These are phyloP conservation scores for Pyrus betulifolia DNA, from an alignment of 306 rosid genomes.

Conservation along the genomic window DNA sequence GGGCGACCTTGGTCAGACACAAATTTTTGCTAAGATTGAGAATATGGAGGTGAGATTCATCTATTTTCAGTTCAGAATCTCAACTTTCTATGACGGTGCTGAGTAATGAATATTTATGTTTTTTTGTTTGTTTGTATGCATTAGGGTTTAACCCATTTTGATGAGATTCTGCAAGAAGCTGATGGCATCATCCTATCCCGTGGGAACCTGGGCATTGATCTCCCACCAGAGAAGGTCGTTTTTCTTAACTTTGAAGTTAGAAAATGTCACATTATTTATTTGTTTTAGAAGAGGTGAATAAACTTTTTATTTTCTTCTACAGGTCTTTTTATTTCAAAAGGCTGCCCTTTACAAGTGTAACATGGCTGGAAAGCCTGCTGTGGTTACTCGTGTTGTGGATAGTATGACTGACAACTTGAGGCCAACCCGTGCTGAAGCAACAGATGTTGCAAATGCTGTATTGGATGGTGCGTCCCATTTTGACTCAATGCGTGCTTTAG, in stretches of 20 bases:
- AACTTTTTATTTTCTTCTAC: constrained; percentile 11
- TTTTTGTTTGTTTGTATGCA: background rate
- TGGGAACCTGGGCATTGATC: constrained; percentile 53
- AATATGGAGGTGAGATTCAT: constrained; percentile 31
- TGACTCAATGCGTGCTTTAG: background rate
- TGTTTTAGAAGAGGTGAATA: background rate
- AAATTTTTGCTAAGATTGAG: constrained; percentile 50
- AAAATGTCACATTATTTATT: background rate
- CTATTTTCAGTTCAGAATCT: background rate
- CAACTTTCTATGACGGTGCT: background rate
- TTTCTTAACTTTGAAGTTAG: background rate
- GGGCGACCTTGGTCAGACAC: constrained; percentile 50
- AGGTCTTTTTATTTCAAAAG: constrained; percentile 96
- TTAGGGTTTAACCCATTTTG: constrained; percentile 42
- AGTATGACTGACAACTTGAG: constrained; percentile 97
- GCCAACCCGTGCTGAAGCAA: constrained; percentile 99
- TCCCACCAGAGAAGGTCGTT: constrained; percentile 50
- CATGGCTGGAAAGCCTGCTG: constrained; percentile 99
- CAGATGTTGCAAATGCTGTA: constrained; percentile 99
- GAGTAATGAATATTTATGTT: background rate
- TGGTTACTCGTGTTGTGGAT: constrained; percentile 96
- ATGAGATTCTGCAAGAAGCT: constrained; percentile 51
- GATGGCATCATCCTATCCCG: constrained; percentile 53
- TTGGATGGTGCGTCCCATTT: constrained; percentile 64
- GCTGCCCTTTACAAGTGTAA: constrained; percentile 94